Conservation (phyloP, 805 yeast species). For the Millerozyma miso region DNA sequence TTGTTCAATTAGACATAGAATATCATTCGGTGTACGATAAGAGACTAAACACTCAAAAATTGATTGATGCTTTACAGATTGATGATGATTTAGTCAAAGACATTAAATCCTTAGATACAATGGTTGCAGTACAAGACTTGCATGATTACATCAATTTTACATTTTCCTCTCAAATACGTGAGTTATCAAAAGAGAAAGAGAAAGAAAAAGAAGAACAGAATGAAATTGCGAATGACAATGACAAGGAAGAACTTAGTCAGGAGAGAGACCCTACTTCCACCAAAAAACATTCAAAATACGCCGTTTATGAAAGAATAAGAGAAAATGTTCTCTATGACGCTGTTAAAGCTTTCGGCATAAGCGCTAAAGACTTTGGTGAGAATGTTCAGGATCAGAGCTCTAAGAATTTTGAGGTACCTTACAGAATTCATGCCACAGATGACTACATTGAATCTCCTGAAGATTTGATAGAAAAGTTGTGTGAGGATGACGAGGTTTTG, state of each 20-base stretch:
- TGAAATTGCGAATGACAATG: not conserved
- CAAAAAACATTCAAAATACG: constrained; percentile 57
- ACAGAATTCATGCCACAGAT: constrained; percentile 65
- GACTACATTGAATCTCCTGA: constrained; percentile 62
- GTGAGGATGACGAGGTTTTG: constrained; percentile 44
- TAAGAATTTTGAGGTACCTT: constrained; percentile 38
- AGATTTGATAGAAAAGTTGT: constrained; percentile 48
- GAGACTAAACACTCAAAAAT: constrained; percentile 55
- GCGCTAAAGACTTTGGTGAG: constrained; percentile 79
- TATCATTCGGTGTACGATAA: constrained; percentile 81
- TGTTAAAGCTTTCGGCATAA: constrained; percentile 67
- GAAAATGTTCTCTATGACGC: constrained; percentile 60
- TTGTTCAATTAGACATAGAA: constrained; percentile 80
- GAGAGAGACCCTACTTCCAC: constrained; percentile 19
- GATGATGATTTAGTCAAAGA: constrained; percentile 57
- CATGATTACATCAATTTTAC: constrained; percentile 77
- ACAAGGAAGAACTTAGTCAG: constrained; percentile 26
- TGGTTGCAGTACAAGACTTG: constrained; percentile 83
- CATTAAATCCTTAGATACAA: constrained; percentile 51
- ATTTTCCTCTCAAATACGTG: constrained; percentile 57
- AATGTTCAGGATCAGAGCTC: constrained; percentile 64
- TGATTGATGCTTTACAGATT: constrained; percentile 49
- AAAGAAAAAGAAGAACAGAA: constrained; percentile 9
- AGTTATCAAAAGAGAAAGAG: constrained; percentile 22
- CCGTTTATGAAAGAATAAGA: constrained; percentile 64